Base-by-base conservation (phyloP, 164 flowering plant species). In the Vitis rupestris region DNA sequence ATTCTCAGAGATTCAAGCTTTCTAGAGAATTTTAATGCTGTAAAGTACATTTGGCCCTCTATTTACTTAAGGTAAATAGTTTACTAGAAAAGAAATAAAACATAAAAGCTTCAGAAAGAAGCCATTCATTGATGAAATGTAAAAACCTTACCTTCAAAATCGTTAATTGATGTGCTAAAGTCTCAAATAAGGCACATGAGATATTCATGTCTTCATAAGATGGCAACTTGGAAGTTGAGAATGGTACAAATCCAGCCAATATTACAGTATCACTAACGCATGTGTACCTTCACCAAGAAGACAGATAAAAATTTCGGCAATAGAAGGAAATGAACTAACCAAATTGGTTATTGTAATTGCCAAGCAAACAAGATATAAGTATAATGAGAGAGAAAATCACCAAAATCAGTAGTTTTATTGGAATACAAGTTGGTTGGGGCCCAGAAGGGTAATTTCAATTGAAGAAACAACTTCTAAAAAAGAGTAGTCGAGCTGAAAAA, bases 201-300 rank as follows among this genome's bases (percentile, higher is more conserved):
- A 75, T 79, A 27, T 75, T 82, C 67, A 60, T 54, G 54, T 82
- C 70, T 56, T 80, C 54, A 64, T 83, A 90, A 15, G 66, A 19
- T 62, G 74, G 83, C 64, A 83, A 54, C 73, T 84, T 87, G 44
- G 83, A 70, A 10, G 61, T 82, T 27, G 96, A 74, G 76, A 80
- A 78, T 3, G 91, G 86, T 51, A 87, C 74, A 58, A 57, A 84
- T 64, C 76, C 73, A 10, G 87, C 81, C 79, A 90, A 70, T 37
- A 37, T 23, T 3, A 81, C 88, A 23, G 96, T 82, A 73, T 87
- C 88, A 72, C 76, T 79, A 5, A 52, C 69, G 65, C 87, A 87
- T 17, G 96, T 87, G 69, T 52, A 88, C 86, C 92, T 88, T 67
- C 64, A 80, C 54, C 29, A 49, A 48, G 50, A 69, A 54, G 12